Evolutionary conservation across 768 basidiomycete species (phyloP), one percentile per base, ranked within the genome.

Genomic region (Mycena venus): DNA sequence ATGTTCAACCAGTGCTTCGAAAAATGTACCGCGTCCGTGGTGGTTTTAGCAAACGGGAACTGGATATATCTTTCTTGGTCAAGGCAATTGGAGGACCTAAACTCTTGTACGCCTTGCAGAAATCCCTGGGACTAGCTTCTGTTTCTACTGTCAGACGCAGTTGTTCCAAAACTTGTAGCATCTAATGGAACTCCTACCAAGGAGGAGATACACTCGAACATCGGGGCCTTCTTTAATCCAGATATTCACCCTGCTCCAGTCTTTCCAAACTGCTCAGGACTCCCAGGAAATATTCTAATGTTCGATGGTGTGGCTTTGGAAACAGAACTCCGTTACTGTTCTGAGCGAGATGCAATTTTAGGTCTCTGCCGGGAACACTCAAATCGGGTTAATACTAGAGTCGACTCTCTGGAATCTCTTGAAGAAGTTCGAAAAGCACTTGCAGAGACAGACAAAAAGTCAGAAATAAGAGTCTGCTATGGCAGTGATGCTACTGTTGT

Each of bases 401-500:
- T 79, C 12, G 72, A n/a, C 29, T 40, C 34, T 19, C 71, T 42
- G 58, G 72, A 36, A 56, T 56, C 29, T 65, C 19, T 80, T 42
- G 47, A 78, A 23, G 23, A 23, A 47, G 68, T 78, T 40, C 60
- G 34, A 58, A 59, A 64, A 25, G 75, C 76, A 3, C 59, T 79
- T 51, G 63, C 47, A n/a, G 63, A 65, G 63, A 65, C 63, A 65
- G 63, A 65, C 32, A 65, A 65, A 63, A 65, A 65, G 21, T 40
- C 72, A 21, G 59, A 55, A 9, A 55, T 55, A 47, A 38, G 66
- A 34, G 56, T 36, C 21, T 79, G 75, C 42, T 76, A 78, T 71
- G 82, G 80, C 40, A 80, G 78, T 47, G 83, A 83, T 68, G 83
- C 73, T 9, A 82, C 81, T 15, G 82, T 84, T 3, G 49, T 81